A percentile compares a stretch with the other conserved stretches of the same genome.
Evolutionary conservation across 129 eudicot genomes (phyloP).

Genomic region (Tanacetum coccineum): DNA sequence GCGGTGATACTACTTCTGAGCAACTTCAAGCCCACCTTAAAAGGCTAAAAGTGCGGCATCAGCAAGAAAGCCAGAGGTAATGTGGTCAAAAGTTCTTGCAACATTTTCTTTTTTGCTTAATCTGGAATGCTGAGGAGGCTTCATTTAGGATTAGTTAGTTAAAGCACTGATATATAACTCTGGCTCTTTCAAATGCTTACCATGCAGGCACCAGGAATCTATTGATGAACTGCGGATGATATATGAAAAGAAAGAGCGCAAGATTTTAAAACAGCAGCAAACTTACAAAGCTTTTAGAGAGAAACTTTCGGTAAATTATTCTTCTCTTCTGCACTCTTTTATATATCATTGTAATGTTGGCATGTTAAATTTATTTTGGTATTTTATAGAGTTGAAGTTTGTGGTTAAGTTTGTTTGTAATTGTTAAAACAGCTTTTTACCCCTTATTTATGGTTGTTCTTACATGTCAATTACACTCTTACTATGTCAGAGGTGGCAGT

Average conservation of each 20-base stretch:
- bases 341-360: neutral
- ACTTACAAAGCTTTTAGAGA: conserved; percentile 76
- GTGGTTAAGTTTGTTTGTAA: no score
- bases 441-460: no score
- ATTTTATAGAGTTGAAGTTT: neutral
- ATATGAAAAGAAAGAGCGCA: conserved; percentile 67
- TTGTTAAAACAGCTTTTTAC: no score
- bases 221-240: conserved; percentile 73
- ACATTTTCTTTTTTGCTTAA: conserved; percentile 6
- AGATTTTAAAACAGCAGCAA: conserved; percentile 52
- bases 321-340: neutral
- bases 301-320: conserved; percentile 57
- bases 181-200: neutral
- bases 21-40: conserved; percentile 68
- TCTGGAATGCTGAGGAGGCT: neutral
- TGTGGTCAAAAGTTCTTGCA: neutral
- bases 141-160: neutral
- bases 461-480: no score
- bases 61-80: conserved; percentile 74
- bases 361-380: neutral
- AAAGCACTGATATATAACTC: neutral
- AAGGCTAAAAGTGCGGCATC: conserved; percentile 50
- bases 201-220: conserved; percentile 63
- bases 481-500: no score
- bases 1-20: conserved; percentile 54